phyloP scores from a whole-genome alignment of 352 stramenopile species.

The Pythium sp. region DNA sequence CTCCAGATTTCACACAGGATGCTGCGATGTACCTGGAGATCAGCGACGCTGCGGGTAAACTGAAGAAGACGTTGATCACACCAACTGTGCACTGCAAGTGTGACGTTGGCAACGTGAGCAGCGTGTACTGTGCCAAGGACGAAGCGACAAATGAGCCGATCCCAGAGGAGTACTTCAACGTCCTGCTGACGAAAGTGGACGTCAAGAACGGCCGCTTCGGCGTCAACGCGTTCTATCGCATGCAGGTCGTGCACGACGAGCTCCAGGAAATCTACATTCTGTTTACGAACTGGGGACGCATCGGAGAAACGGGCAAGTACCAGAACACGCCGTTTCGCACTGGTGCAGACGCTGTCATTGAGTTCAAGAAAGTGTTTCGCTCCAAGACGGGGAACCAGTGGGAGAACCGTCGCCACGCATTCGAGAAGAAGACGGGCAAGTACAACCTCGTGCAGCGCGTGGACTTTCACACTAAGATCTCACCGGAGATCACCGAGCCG shows the following conservation, averaged over 20 bases:
- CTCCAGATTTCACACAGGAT: constrained; percentile 44
- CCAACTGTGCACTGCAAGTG: constrained; percentile 46
- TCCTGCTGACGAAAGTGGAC: constrained; percentile 69
- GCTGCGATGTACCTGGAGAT: constrained; percentile 41
- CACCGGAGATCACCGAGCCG: constrained; percentile 40
- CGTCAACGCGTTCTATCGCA: constrained; percentile 70
- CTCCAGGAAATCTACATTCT: constrained; percentile 66
- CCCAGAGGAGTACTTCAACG: constrained; percentile 42
- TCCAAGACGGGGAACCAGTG: constrained; percentile 70
- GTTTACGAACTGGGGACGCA: constrained; percentile 77
- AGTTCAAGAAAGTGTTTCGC: constrained; percentile 81
- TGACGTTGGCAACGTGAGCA: constrained; percentile 47
- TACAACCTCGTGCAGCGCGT: constrained; percentile 71
- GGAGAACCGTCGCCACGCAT: constrained; percentile 41
- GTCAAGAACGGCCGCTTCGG: constrained; percentile 66
- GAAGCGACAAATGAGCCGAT: constrained; percentile 25
- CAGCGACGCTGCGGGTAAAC: constrained; percentile 53
- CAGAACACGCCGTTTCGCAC: constrained; percentile 70
- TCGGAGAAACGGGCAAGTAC: constrained; percentile 66
- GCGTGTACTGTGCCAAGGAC: constrained; percentile 26
- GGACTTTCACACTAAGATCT: constrained; percentile 47
- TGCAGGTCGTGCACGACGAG: constrained; percentile 62
- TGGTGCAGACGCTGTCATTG: constrained; percentile 40
- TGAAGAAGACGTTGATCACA: constrained; percentile 35
- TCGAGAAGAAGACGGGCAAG: constrained; percentile 58